These are phyloP conservation scores for Hymenoscyphus linearis DNA, from an alignment of 2,329 filamentous ascomycete species.

Conservation along the genomic window DNA sequence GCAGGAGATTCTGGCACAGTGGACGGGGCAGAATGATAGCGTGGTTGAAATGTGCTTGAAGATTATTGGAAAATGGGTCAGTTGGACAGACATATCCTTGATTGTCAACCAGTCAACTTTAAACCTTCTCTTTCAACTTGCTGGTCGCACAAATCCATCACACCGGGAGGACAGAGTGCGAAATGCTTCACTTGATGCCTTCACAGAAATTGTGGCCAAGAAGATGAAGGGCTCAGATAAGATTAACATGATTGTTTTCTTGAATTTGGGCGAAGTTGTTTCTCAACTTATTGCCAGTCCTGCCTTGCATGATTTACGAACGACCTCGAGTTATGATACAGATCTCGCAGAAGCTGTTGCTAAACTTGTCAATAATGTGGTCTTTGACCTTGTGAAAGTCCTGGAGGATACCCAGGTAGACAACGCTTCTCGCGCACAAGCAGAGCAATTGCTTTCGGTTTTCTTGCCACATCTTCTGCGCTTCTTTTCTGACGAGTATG, in stretches of 20 bases:
- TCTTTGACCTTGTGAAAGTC: conserved; percentile 81
- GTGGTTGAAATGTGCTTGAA: conserved; percentile 85
- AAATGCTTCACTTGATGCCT: conserved; percentile 86
- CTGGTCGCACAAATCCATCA: conserved; percentile 64
- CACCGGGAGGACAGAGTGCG: conserved; percentile 71
- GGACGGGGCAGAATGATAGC: conserved; percentile 56
- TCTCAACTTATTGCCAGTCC: conserved; percentile 80
- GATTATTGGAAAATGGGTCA: conserved; percentile 94
- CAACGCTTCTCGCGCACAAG: conserved; percentile 62
- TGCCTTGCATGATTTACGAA: conserved; percentile 70
- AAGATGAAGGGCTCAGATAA: conserved; percentile 96
- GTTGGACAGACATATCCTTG: conserved; percentile 95
- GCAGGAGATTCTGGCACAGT: conserved; percentile 82
- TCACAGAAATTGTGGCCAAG: conserved; percentile 94
- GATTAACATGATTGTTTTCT: conserved; percentile 85
- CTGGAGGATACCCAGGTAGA: conserved; percentile 63
- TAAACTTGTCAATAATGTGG: conserved; percentile 87
- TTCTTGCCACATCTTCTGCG: conserved; percentile 85
- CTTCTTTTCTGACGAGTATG: conserved; percentile 96
- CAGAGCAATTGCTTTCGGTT: conserved; percentile 73
- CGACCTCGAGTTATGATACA: conserved; percentile 84
- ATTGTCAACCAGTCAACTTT: conserved; percentile 89
- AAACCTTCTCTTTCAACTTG: conserved; percentile 75
- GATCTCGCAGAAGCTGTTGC: conserved; percentile 93
- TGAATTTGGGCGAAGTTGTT: conserved; percentile 82